These are phyloP conservation scores for Geranium incanum DNA, from an alignment of 441 rosid species.

Conservation along the genomic window DNA sequence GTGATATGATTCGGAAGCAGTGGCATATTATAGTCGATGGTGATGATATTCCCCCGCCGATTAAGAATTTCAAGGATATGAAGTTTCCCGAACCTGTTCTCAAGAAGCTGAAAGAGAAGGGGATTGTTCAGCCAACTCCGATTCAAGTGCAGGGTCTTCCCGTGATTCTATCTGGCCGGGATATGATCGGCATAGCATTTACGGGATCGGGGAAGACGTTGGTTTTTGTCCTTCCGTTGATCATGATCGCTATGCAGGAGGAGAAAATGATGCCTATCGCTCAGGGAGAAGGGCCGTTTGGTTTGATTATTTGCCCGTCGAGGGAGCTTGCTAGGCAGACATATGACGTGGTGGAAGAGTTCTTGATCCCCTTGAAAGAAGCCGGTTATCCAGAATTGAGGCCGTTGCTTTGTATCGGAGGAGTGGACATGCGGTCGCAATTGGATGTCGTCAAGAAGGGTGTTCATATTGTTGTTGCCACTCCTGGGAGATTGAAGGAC, in stretches of 20 bases:
- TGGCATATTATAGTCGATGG: conserved; percentile 91
- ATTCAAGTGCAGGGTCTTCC: conserved; percentile 95
- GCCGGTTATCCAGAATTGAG: conserved; percentile 66
- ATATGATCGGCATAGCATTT: conserved; percentile 51
- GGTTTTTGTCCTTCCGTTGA: conserved; percentile 27
- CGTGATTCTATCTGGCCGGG: conserved; percentile 67
- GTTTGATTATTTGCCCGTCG: conserved; percentile 26
- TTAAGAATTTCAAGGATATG: conserved; percentile 77
- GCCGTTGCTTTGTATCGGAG: conserved; percentile 77
- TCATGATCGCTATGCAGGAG: conserved; percentile 31
- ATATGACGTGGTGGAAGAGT: conserved; percentile 76
- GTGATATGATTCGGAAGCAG: conserved; percentile 68
- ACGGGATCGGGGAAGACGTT: conserved; percentile 28
- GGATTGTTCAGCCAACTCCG: conserved; percentile 92
- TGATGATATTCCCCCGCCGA: conserved; percentile 74
- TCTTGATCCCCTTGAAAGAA: conserved; percentile 49
- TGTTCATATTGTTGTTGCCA: conserved; percentile 85
- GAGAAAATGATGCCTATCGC: conserved; percentile 27
- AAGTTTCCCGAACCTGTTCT: conserved; percentile 65
- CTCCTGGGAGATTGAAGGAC: conserved; percentile 83
- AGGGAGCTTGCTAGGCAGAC: conserved; percentile 57
- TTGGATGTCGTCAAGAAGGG: conserved; percentile 75
- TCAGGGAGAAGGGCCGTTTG: conserved; percentile 25
- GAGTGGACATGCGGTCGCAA: conserved; percentile 85
- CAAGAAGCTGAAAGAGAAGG: conserved; percentile 61